These are phyloP conservation scores for Kodamaea jinghongensis DNA, from an alignment of 805 yeast species.

Conservation along the genomic window DNA sequence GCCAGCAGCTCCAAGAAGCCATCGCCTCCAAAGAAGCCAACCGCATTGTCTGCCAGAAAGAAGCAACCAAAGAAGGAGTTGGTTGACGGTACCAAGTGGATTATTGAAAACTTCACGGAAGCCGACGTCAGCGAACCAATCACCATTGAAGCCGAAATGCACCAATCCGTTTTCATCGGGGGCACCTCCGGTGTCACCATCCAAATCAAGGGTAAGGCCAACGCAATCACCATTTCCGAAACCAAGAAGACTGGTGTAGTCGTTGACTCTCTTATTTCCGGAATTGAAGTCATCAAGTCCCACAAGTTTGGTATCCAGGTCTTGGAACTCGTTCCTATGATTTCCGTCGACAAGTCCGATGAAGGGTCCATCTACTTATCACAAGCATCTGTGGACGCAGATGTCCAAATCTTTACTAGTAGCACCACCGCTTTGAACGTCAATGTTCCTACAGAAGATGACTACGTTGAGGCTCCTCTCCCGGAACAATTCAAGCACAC, in stretches of 20 bases:
- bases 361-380: constrained; percentile 80
- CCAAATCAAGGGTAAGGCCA: constrained; percentile 87
- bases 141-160: constrained; percentile 72
- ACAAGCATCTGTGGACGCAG: constrained; percentile 66
- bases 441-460: constrained; percentile 72
- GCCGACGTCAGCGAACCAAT: constrained; percentile 54
- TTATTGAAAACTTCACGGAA: constrained; percentile 73
- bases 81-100: constrained; percentile 81
- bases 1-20: constrained; percentile 57
- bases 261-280: constrained; percentile 80
- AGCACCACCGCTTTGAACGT: constrained; percentile 83
- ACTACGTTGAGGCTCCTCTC: constrained; percentile 74
- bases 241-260: constrained; percentile 73
- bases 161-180: constrained; percentile 87
- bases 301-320: constrained; percentile 81
- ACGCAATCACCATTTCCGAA: constrained; percentile 77
- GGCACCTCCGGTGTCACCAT: constrained; percentile 71
- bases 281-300: constrained; percentile 84
- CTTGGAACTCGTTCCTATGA: constrained; percentile 75
- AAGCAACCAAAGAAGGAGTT: constrained; percentile 59
- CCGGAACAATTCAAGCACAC: constrained; percentile 91
- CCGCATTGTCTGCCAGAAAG: constrained; percentile 43
- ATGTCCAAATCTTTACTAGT: constrained; percentile 68
- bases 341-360: constrained; percentile 85
- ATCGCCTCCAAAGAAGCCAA: constrained; percentile 81